These are phyloP conservation scores for Hypoxylon intermedium DNA, from an alignment of 495 filamentous ascomycete species.

Conservation along the genomic window DNA sequence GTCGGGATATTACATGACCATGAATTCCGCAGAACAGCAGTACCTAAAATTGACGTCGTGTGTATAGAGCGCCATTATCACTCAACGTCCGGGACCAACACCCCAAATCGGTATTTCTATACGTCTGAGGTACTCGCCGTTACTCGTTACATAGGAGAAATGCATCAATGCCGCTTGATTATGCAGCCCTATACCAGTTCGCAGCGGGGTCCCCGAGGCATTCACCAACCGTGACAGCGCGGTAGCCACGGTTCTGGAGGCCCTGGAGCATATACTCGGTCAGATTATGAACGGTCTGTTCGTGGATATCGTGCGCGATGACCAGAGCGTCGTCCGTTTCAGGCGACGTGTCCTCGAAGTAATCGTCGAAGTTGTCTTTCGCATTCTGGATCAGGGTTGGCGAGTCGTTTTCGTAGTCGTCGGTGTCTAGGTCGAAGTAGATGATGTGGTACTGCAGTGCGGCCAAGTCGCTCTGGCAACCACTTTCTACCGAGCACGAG, in stretches of 20 bases:
- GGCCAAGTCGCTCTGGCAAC: conserved; percentile 60
- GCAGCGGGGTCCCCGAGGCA: conserved; percentile 47
- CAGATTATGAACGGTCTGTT: conserved; percentile 71
- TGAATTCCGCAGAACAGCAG: too few species aligned
- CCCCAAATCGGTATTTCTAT: too few species aligned
- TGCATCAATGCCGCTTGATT: background rate
- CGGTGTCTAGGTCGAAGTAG: conserved; percentile 71
- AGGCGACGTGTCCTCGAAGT: conserved; percentile 34
- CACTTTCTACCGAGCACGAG: conserved; percentile 55
- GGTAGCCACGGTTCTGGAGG: conserved; percentile 59
- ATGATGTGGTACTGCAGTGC: conserved; percentile 68
- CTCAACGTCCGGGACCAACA: too few species aligned
- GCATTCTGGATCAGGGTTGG: conserved; percentile 64
- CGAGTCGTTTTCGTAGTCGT: conserved; percentile 66
- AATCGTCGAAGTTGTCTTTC: conserved; percentile 64
- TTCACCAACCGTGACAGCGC: conserved; percentile 49
- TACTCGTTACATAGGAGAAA: too few species aligned
- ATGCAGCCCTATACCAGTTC: conserved; percentile 54
- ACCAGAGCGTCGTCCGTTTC: conserved; percentile 45
- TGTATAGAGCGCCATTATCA: too few species aligned
- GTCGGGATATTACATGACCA: too few species aligned
- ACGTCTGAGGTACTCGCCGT: too few species aligned
- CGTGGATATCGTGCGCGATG: conserved; percentile 68
- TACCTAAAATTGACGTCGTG: too few species aligned
- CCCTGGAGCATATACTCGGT: conserved; percentile 69